Percentiles rank a stretch among this genome's conserved stretches.
Evolutionary conservation across 2,329 filamentous ascomycete species (phyloP).

Genomic region (Catunica adiposa): DNA sequence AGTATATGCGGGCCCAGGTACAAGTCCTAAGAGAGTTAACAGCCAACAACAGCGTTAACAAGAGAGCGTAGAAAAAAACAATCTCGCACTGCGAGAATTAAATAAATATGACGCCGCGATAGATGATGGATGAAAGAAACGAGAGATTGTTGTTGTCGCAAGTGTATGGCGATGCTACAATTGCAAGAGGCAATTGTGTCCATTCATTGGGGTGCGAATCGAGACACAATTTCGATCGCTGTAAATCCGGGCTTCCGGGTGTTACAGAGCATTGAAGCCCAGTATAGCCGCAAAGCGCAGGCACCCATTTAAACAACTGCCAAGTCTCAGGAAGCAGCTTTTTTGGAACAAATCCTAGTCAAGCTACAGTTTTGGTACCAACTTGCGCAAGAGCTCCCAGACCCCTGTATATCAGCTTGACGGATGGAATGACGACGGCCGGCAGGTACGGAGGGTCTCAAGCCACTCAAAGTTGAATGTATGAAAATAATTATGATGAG

Average conservation of each 20-base stretch:
- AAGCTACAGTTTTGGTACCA: neutral
- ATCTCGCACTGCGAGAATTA: neutral
- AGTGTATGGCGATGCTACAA: neutral
- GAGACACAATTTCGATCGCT: neutral
- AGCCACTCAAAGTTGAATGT: neutral
- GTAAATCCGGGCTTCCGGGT: neutral
- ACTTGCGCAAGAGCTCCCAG: neutral
- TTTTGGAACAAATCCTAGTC: neutral
- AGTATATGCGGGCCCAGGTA: neutral
- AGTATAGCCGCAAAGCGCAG: neutral
- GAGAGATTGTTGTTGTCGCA: neutral
- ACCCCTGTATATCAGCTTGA: neutral
- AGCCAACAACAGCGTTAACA: neutral
- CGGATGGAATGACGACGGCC: neutral
- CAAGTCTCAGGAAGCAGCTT: too few relatives aligned
- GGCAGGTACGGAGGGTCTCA: neutral
- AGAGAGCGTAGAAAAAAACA: neutral
- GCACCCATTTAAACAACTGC: neutral
- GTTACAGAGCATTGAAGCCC: neutral
- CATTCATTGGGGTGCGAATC: neutral
- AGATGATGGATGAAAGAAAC: neutral
- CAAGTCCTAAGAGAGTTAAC: neutral
- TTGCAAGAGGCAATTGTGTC: conserved; percentile 1
- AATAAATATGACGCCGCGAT: neutral
- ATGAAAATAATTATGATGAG: neutral